These are phyloP conservation scores for Teratosphaeria nubilosa DNA, from an alignment of 2,329 filamentous ascomycete species.

Conservation along the genomic window DNA sequence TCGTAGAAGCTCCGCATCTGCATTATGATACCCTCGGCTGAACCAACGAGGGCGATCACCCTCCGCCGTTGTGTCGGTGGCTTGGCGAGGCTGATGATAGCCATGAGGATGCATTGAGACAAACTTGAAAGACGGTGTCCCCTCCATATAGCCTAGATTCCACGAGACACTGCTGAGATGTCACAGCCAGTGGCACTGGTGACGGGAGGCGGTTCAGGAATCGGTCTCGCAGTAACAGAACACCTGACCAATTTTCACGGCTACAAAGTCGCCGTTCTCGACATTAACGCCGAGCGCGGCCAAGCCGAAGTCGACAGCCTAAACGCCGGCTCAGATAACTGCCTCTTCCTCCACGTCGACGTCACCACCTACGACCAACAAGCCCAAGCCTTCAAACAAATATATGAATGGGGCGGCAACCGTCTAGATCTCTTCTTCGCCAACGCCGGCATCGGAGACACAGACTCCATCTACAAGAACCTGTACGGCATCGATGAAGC, in stretches of 20 bases:
- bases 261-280: constrained; percentile 13
- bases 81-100: background rate
- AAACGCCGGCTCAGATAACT: constrained; percentile 7
- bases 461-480: constrained; percentile 29
- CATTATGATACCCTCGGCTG: background rate
- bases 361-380: constrained; percentile 32
- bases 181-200: constrained; percentile 11
- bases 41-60: background rate
- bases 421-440: constrained; percentile 34
- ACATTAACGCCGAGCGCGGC: constrained; percentile 9
- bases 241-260: constrained; percentile 13
- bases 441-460: constrained; percentile 35
- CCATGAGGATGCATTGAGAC: background rate
- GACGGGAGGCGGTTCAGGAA: constrained; percentile 13
- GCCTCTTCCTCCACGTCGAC: constrained; percentile 19
- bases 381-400: constrained; percentile 29
- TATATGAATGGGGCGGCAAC: constrained; percentile 31
- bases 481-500: constrained; percentile 23
- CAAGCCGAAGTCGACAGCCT: constrained; percentile 6
- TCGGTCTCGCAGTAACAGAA: constrained; percentile 15
- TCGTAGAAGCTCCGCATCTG: background rate
- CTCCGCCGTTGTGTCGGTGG: background rate
- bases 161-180: constrained; percentile 2
- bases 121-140: background rate
- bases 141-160: background rate